phyloP scores from a whole-genome alignment of 1,284 basidiomycete genomes.

The Psilocybe mexicana region DNA sequence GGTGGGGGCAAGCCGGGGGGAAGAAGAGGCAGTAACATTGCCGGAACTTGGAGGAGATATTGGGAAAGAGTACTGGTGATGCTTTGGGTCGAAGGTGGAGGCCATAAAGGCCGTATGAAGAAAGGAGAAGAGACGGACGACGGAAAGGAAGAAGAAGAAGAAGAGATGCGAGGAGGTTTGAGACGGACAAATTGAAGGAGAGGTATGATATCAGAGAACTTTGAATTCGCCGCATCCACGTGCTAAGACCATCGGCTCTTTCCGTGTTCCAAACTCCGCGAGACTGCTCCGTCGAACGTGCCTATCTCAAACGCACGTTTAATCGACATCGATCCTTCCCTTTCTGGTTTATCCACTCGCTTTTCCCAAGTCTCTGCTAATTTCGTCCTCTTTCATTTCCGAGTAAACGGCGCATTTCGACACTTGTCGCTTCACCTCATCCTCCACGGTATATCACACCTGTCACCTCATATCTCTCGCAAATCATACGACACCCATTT shows the following conservation, averaged over 20 bases:
- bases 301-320: slow-evolving; percentile 15
- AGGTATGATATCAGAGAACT: slow-evolving; percentile 34
- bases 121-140: neutral
- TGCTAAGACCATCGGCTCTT: slow-evolving; percentile 27
- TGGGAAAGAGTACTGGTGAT: slow-evolving; percentile 37
- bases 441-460: neutral
- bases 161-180: slow-evolving; percentile 10
- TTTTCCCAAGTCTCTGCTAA: slow-evolving; percentile 3
- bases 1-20: slow-evolving; percentile 36
- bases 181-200: slow-evolving; percentile 5
- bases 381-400: slow-evolving; percentile 13
- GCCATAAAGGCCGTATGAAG: slow-evolving; percentile 15
- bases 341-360: slow-evolving; percentile 2
- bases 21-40: slow-evolving; percentile 38
- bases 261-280: slow-evolving; percentile 25
- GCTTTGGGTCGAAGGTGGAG: slow-evolving; percentile 22
- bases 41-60: slow-evolving; percentile 46
- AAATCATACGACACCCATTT: neutral
- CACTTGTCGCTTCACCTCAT: neutral
- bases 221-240: slow-evolving; percentile 15
- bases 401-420: slow-evolving; percentile 16
- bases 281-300: slow-evolving; percentile 21
- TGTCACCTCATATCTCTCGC: neutral
- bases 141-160: neutral
- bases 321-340: slow-evolving; percentile 8